Conservation (phyloP, 331 rosid species). For the Quercus phellos region DNA sequence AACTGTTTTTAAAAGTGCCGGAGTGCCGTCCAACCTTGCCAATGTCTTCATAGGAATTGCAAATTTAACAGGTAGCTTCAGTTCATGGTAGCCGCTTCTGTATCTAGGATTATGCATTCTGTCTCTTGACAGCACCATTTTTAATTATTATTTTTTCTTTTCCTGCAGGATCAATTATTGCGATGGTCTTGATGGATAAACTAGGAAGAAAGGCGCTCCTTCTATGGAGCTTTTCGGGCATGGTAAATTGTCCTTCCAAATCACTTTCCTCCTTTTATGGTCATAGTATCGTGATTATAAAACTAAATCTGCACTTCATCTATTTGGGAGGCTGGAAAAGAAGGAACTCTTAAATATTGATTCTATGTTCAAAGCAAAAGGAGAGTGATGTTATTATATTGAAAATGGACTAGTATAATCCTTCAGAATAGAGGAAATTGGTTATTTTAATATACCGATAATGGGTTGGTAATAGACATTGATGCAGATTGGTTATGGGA, state of each 20-base stretch:
- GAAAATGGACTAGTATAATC: constrained; percentile 8
- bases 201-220: constrained; percentile 89
- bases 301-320: neutral
- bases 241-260: constrained; percentile 54
- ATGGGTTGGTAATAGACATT: neutral
- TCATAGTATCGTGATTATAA: neutral
- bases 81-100: constrained; percentile 14
- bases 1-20: constrained; percentile 86
- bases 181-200: constrained; percentile 88
- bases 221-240: constrained; percentile 90
- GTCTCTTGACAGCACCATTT: constrained; percentile 17
- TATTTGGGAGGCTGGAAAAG: constrained; percentile 7
- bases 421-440: neutral
- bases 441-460: neutral
- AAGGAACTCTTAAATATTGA: neutral
- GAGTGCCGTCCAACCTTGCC: constrained; percentile 86
- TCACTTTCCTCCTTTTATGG: neutral
- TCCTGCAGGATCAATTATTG: constrained; percentile 71
- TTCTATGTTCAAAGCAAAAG: neutral
- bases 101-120: constrained; percentile 7
- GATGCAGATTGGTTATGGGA: too few species aligned
- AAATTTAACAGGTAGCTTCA: constrained; percentile 65
- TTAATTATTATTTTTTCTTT: neutral
- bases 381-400: neutral
- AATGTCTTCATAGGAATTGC: constrained; percentile 77